Conservation (phyloP, 768 basidiomycete genomes). For the Phylloporus arenicola region DNA sequence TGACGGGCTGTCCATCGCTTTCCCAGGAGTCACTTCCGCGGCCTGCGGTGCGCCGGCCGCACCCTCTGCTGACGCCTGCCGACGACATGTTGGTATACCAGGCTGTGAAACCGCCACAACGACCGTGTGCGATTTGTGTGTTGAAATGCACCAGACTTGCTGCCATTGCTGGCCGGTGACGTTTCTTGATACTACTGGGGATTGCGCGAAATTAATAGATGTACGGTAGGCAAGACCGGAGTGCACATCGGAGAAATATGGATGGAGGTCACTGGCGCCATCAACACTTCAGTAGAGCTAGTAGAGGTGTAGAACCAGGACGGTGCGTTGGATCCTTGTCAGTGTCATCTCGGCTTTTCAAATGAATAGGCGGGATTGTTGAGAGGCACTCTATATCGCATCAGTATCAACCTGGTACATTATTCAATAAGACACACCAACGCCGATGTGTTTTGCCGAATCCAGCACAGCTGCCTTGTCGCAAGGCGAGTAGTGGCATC, state of each 20-base stretch:
- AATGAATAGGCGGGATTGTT: constrained; percentile 61
- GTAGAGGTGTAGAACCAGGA: not conserved
- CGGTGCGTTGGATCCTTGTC: not conserved
- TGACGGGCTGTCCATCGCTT: too few species aligned
- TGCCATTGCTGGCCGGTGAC: constrained; percentile 30
- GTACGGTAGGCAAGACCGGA: constrained; percentile 8
- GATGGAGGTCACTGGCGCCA: constrained; percentile 1
- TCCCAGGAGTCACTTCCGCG: constrained; percentile 12
- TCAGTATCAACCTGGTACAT: constrained; percentile 24
- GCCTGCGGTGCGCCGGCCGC: constrained; percentile 19
- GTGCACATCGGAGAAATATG: not conserved
- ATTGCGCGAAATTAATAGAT: constrained; percentile 1
- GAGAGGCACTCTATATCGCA: constrained; percentile 62
- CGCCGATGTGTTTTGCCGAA: too few species aligned
- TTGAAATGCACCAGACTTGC: constrained; percentile 27
- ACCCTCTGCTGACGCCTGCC: constrained; percentile 55
- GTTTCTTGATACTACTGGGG: not conserved
- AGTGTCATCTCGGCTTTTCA: constrained; percentile 57
- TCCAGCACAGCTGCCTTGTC: too few species aligned
- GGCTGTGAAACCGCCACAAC: constrained; percentile 6
- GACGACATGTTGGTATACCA: constrained; percentile 41
- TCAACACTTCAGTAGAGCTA: constrained; percentile 2
- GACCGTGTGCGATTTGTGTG: constrained; percentile 14
- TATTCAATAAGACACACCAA: too few species aligned
- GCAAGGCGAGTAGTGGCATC: too few species aligned